phyloP scores from a whole-genome alignment of 2,329 filamentous ascomycete genomes.

The Corniculantispora saksenae region DNA sequence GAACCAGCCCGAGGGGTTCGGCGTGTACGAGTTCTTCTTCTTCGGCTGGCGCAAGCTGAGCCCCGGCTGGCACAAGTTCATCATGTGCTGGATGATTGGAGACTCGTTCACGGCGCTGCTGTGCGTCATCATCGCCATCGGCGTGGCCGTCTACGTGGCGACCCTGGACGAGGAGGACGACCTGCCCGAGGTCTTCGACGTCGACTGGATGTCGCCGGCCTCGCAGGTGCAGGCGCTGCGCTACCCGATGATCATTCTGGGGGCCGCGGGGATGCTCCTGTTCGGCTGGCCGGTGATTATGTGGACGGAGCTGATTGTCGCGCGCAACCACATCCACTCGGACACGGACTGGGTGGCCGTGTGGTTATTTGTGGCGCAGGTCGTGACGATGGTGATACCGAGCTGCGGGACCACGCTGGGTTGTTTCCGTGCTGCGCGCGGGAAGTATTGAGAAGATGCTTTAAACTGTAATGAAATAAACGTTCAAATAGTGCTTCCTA shows the following conservation, averaged over 20 bases:
- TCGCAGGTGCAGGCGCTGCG: slow-evolving; percentile 12
- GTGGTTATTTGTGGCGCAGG: slow-evolving; percentile 23
- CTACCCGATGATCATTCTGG: slow-evolving; percentile 22
- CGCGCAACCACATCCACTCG: slow-evolving; percentile 22
- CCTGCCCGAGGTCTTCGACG: not conserved
- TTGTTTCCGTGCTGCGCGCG: not conserved
- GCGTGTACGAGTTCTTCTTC: slow-evolving; percentile 25
- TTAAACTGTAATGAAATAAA: not conserved
- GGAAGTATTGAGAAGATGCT: not conserved
- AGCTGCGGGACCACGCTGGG: slow-evolving; percentile 12
- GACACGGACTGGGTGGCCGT: slow-evolving; percentile 23
- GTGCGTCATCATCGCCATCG: slow-evolving; percentile 12
- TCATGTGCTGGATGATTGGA: slow-evolving; percentile 23
- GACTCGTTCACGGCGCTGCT: slow-evolving; percentile 20
- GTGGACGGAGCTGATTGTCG: slow-evolving; percentile 24
- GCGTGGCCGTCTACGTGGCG: slow-evolving; percentile 5
- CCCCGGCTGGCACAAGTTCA: slow-evolving; percentile 24
- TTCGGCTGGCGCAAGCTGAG: slow-evolving; percentile 25
- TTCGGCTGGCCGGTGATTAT: slow-evolving; percentile 22
- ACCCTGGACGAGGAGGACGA: slow-evolving; percentile 9
- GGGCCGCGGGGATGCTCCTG: slow-evolving; percentile 20
- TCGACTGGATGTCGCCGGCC: not conserved
- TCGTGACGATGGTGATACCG: slow-evolving; percentile 19
- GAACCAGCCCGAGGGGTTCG: slow-evolving; percentile 20
- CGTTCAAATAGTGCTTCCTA: not conserved